phyloP scores from a whole-genome alignment of 306 rosid species.

The Citrullus amarus region DNA sequence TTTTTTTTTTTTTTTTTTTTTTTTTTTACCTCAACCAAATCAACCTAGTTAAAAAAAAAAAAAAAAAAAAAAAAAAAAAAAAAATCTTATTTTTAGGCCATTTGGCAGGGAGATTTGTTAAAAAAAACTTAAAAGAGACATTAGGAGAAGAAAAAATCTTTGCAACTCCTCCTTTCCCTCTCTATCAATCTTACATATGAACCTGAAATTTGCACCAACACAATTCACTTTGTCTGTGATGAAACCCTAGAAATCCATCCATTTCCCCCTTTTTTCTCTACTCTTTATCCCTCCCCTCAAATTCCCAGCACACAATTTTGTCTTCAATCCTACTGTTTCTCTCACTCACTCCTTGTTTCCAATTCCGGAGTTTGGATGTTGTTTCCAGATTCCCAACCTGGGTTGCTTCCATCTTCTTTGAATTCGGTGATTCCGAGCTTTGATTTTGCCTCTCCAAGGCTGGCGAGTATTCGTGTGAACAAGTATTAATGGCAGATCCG shows the following conservation, averaged over 20 bases:
- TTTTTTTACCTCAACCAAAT: no score
- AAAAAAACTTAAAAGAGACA: no score
- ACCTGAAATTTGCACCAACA: constrained; percentile 7
- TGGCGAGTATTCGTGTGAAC: constrained; percentile 55
- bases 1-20: no score
- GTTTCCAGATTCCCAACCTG: background rate
- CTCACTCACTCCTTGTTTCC: background rate
- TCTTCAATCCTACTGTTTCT: background rate
- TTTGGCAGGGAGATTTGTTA: no score
- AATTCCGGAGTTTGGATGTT: background rate
- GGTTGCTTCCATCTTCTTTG: background rate
- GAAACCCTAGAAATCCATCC: constrained; percentile 66
- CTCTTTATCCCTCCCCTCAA: constrained; percentile 5
- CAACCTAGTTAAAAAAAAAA: no score
- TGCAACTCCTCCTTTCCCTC: background rate
- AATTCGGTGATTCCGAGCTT: constrained; percentile 16
- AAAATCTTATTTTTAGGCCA: no score
- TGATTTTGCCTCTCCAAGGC: constrained; percentile 30
- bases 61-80: no score
- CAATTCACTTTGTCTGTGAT: constrained; percentile 20
- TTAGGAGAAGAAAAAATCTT: background rate
- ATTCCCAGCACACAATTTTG: background rate
- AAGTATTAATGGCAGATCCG: constrained; percentile 76
- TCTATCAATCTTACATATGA: background rate
- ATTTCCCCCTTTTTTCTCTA: background rate